Evolutionary conservation across 495 filamentous ascomycete species (phyloP).

Genomic region (Hypoxylon crocopeplum): DNA sequence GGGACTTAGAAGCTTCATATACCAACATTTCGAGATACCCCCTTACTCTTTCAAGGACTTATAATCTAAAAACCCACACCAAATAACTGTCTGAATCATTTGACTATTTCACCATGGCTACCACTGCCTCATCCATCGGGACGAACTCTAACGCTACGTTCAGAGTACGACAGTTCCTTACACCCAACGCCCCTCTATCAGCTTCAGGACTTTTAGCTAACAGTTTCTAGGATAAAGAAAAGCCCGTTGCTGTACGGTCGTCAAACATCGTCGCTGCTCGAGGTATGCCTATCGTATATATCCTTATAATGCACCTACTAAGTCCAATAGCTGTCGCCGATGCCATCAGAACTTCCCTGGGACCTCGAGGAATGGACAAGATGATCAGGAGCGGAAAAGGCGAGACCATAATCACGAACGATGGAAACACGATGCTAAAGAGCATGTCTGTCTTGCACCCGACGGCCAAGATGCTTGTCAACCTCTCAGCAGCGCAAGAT

Average conservation of each 20-base stretch:
- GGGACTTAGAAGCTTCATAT: conserved; percentile 14
- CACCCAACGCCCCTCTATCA: conserved; percentile 2
- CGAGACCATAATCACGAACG: conserved; percentile 98
- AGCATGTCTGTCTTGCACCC: conserved; percentile 99
- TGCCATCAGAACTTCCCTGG: conserved; percentile 82
- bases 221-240: conserved; percentile 85
- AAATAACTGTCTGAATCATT: too few species aligned
- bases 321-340: conserved; percentile 80
- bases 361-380: conserved; percentile 85
- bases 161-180: conserved; percentile 63
- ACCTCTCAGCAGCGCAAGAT: conserved; percentile 95
- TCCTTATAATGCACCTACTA: conserved; percentile 10
- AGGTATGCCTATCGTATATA: conserved; percentile 63
- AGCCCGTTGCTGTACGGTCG: conserved; percentile 93
- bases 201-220: conserved; percentile 57
- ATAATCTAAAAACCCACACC: too few species aligned
- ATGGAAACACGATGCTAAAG: conserved; percentile 97
- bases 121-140: conserved; percentile 60
- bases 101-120: conserved; percentile 68
- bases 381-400: conserved; percentile 98
- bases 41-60: not conserved
- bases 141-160: conserved; percentile 75
- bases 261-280: conserved; percentile 96
- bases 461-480: conserved; percentile 97
- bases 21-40: not conserved